Evolutionary conservation across 2,329 filamentous ascomycete species (phyloP).

Genomic region (Trichoderma sp.): DNA sequence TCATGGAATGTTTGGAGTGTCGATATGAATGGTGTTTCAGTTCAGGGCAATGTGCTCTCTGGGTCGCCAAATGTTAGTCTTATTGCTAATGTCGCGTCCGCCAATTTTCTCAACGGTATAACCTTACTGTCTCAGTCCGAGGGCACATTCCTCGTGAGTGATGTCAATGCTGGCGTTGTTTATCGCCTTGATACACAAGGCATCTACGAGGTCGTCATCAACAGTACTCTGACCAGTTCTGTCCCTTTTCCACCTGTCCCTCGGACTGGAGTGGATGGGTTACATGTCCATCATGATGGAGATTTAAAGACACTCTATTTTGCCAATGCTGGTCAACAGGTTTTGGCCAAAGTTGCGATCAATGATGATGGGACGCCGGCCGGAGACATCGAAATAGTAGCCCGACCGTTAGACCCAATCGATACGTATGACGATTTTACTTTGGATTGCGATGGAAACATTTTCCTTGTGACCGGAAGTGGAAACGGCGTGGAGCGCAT

Average conservation of each 20-base stretch:
- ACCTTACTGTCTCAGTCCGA: not conserved
- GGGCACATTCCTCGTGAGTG: not conserved
- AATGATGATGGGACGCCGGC: not conserved
- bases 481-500: not conserved
- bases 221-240: not conserved
- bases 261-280: not conserved
- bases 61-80: not conserved
- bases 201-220: not conserved
- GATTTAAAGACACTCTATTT: not conserved
- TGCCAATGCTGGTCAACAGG: not conserved
- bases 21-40: not conserved
- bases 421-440: not conserved
- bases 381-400: not conserved
- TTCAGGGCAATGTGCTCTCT: not conserved
- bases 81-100: not conserved
- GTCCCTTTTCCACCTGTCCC: not conserved
- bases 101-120: not conserved
- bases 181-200: not conserved
- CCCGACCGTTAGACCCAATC: not conserved
- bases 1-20: not conserved
- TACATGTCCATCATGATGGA: not conserved
- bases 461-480: not conserved
- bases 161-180: not conserved
- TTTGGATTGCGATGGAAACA: not conserved
- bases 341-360: not conserved